Evolutionary conservation across 768 basidiomycete species (phyloP).

Genomic region (Tricholomella constricta): DNA sequence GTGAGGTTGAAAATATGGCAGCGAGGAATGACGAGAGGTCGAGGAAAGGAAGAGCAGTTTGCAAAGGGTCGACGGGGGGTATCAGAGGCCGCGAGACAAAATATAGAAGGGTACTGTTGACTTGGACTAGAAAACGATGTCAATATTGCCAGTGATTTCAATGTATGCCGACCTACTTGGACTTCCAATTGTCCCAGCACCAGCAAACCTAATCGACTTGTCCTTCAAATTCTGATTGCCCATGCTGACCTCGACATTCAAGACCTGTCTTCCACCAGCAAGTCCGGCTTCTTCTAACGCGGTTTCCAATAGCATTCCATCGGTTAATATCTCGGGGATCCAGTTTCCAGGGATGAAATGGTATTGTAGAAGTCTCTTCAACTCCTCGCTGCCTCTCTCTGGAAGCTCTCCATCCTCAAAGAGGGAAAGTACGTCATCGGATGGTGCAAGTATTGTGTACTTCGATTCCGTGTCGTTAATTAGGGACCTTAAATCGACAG

Average conservation of each 20-base stretch:
- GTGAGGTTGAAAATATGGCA: conserved; percentile 81
- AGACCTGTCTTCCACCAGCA: conserved; percentile 67
- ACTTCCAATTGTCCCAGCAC: conserved; percentile 76
- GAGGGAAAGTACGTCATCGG: conserved; percentile 77
- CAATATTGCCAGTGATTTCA: conserved; percentile 1
- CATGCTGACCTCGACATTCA: conserved; percentile 63
- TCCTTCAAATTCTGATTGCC: conserved; percentile 49
- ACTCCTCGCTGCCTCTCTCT: conserved; percentile 61
- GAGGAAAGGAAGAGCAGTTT: conserved; percentile 79
- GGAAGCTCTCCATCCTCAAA: conserved; percentile 60
- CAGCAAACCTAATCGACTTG: conserved; percentile 77
- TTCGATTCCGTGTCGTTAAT: conserved; percentile 68
- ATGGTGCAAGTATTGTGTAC: conserved; percentile 91
- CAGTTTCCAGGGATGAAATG: conserved; percentile 90
- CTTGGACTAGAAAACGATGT: conserved; percentile 51
- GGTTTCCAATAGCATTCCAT: conserved; percentile 80
- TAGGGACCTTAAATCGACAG: conserved; percentile 69
- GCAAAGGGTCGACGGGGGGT: conserved; percentile 80
- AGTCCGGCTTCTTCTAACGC: conserved; percentile 74
- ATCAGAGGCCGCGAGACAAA: conserved; percentile 82
- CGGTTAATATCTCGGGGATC: conserved; percentile 65
- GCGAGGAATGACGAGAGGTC: conserved; percentile 91
- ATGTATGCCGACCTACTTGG: conserved; percentile 53
- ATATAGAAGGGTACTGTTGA: conserved; percentile 84
- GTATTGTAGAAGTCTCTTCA: conserved; percentile 77